Evolutionary conservation across 805 yeast species (phyloP).

Genomic region (Phaffomyces antillensis): DNA sequence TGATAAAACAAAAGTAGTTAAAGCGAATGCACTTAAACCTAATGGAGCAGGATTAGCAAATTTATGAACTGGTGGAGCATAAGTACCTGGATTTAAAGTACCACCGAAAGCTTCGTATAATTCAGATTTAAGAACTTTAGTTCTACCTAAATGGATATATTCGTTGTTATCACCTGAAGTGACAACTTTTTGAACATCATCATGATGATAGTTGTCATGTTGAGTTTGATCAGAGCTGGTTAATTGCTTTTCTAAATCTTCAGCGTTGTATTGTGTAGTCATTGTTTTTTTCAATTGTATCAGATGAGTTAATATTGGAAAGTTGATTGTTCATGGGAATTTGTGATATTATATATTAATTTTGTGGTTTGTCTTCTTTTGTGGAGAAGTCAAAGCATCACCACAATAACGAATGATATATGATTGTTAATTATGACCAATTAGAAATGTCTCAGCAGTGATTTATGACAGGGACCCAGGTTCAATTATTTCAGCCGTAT

Average conservation of each 20-base stretch:
- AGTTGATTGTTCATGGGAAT: background rate
- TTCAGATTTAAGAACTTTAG: constrained; percentile 57
- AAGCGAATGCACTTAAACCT: constrained; percentile 54
- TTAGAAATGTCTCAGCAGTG: too few relatives aligned
- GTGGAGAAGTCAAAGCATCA: background rate
- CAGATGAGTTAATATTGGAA: too few relatives aligned
- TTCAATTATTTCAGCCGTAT: too few relatives aligned
- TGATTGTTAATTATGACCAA: too few relatives aligned
- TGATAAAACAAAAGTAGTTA: constrained; percentile 55
- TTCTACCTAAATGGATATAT: constrained; percentile 63
- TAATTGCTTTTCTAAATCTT: constrained; percentile 18
- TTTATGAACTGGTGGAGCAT: constrained; percentile 49
- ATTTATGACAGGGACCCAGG: too few relatives aligned
- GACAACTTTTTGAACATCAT: constrained; percentile 22
- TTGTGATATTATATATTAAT: background rate
- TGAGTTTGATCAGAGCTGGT: constrained; percentile 10
- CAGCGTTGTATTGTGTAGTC: background rate
- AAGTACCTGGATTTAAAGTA: constrained; percentile 63
- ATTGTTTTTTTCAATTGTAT: background rate
- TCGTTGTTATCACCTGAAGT: constrained; percentile 47
- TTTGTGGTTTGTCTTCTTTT: background rate
- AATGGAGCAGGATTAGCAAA: constrained; percentile 64
- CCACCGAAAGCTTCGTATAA: constrained; percentile 73
- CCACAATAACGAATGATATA: too few relatives aligned
- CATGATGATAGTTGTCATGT: constrained; percentile 11